Base-by-base conservation (phyloP, 2,329 filamentous ascomycete genomes). In the Aspergillus persii region DNA sequence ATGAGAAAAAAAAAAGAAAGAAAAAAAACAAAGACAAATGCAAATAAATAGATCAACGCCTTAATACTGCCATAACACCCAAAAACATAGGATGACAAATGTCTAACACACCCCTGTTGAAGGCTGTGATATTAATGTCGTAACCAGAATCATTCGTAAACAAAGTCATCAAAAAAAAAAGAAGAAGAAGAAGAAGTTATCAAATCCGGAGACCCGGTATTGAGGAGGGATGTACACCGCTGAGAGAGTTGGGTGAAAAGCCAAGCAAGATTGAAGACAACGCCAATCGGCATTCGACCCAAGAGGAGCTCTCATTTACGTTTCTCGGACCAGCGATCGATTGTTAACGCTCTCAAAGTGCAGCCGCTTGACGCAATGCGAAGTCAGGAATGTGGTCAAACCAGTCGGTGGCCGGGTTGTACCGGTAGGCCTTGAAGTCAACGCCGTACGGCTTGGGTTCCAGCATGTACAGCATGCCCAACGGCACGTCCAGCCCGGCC, bases 391-490 rank as follows among this genome's bases (percentile, higher is more conserved):
- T 78, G 72, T 95, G 88, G 60, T 95, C 87, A 69, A 99, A 99
- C 84, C 89, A 92, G 63, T 89, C 87, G 23, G 80, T 84, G 3
- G 83, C 81, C 62, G 91, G 85, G 71, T 96, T 91, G 79, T 96
- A 99, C 61, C 88, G 86, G 81, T 96, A 99, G 0, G 92, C 94
- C 74, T 96, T 94, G 80, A 98, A 97, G 61, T 96, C 94, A 59
- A 97, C 93, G 12, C 95, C 95, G 67, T 99, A 99, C 0, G 95
- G 95, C 82, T 97, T 97, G 64, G 95, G 95, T 76, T 99, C 94
- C 51, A 99, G 89, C 67, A 92, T 91, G 75, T 96, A 99, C 7
- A 97, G 82, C 82, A 96, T 93, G 18, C 95, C 95, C 52, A 99
- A 81, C 0, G 95, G 95, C 50, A 97, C 91, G 71, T 98, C 94